Percentiles rank a stretch among this genome's conserved stretches.
Evolutionary conservation across 2,329 filamentous ascomycete genomes (phyloP).

Genomic region (Hyphodiscus sp.): DNA sequence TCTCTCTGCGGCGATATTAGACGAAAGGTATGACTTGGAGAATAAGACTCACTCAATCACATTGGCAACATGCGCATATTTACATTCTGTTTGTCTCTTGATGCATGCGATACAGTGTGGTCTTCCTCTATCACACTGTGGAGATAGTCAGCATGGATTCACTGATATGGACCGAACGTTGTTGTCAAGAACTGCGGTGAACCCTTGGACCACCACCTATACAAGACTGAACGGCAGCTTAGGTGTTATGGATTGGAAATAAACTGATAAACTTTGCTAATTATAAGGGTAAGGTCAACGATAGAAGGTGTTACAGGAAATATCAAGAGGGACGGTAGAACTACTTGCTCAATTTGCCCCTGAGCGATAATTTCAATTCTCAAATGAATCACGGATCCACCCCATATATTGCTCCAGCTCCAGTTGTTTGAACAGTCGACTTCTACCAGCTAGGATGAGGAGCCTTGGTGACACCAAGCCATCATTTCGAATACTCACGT

Average conservation of each 20-base stretch:
- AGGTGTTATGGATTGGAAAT: too few relatives aligned
- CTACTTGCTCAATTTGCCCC: too few relatives aligned
- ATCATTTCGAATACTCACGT: not conserved
- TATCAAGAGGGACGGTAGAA: too few relatives aligned
- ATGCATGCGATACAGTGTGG: slow-evolving; percentile 65
- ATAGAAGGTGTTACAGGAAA: too few relatives aligned
- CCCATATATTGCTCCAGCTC: not conserved
- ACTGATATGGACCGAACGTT: not conserved
- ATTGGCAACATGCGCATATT: slow-evolving; percentile 71
- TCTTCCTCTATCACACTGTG: slow-evolving; percentile 66
- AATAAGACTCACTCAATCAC: slow-evolving; percentile 57
- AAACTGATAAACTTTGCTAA: too few relatives aligned
- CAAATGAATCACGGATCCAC: not conserved
- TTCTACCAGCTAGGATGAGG: not conserved
- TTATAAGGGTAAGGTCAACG: too few relatives aligned
- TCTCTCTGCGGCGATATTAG: slow-evolving; percentile 41
- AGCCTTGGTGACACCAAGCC: not conserved
- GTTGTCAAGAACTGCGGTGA: not conserved
- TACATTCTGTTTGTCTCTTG: slow-evolving; percentile 69
- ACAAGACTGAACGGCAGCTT: not conserved
- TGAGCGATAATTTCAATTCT: too few relatives aligned
- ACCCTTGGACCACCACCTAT: not conserved
- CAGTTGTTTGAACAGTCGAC: not conserved
- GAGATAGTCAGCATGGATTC: not conserved
- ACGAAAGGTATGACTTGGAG: not conserved